These are phyloP conservation scores for Pseudoperonospora humuli DNA, from an alignment of 352 stramenopile species.

Conservation along the genomic window DNA sequence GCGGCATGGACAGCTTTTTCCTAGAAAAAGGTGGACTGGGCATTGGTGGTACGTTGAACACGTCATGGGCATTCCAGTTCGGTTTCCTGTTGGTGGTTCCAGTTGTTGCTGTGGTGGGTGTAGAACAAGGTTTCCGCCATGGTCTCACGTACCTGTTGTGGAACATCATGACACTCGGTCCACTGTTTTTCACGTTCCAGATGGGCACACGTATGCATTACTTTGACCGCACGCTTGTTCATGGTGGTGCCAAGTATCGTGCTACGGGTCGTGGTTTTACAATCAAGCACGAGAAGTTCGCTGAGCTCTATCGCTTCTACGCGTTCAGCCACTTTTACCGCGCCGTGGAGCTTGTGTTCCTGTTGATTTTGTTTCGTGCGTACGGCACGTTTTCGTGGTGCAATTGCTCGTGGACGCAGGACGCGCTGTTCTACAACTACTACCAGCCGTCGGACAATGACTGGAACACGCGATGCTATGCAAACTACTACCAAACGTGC, in stretches of 20 bases:
- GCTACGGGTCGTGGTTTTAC: conserved; percentile 98
- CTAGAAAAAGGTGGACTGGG: conserved; percentile 90
- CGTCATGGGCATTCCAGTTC: conserved; percentile 93
- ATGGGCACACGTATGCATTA: conserved; percentile 99
- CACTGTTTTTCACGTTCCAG: conserved; percentile 99
- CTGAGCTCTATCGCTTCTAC: conserved; percentile 97
- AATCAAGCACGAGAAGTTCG: conserved; percentile 97
- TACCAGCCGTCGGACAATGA: conserved; percentile 67
- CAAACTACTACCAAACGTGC: conserved; percentile 84
- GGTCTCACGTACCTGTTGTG: conserved; percentile 90
- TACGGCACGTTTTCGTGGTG: conserved; percentile 93
- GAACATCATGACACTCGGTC: conserved; percentile 95
- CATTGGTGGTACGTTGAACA: conserved; percentile 93
- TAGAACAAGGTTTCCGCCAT: conserved; percentile 94
- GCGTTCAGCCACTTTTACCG: conserved; percentile 97
- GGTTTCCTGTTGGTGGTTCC: conserved; percentile 96
- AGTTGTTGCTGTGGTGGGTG: conserved; percentile 95
- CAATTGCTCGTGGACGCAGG: conserved; percentile 79
- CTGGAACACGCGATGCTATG: conserved; percentile 76
- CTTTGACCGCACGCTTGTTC: conserved; percentile 96
- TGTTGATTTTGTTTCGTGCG: conserved; percentile 73
- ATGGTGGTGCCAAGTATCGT: conserved; percentile 97
- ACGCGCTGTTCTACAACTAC: conserved; percentile 70
- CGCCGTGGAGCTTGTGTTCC: conserved; percentile 90
- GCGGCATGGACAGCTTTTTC: conserved; percentile 87